Conservation (phyloP, 768 basidiomycete species). For the Boletus tylopilopsis region DNA sequence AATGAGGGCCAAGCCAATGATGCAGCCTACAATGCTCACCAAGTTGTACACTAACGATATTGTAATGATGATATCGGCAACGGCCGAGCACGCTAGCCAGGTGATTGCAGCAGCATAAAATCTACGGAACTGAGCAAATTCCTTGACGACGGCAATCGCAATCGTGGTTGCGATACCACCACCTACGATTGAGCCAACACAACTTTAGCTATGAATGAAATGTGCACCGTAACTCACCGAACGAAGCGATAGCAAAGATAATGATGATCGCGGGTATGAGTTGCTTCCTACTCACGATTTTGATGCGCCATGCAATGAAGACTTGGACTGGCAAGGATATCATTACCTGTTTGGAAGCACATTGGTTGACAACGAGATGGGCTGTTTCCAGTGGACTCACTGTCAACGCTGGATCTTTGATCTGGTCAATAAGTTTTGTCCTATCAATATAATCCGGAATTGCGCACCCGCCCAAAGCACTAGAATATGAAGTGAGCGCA, state of each 20-base stretch:
- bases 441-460: no score
- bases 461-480: no score
- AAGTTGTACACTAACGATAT: constrained; percentile 40
- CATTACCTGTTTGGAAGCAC: constrained; percentile 33
- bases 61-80: constrained; percentile 43
- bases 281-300: constrained; percentile 30
- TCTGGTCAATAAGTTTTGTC: neutral
- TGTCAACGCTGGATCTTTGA: constrained; percentile 42
- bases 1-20: neutral
- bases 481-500: neutral
- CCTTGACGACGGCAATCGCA: constrained; percentile 30
- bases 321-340: constrained; percentile 42
- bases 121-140: constrained; percentile 33
- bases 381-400: constrained; percentile 20
- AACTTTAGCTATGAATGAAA: no score
- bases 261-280: constrained; percentile 26
- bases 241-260: constrained; percentile 3
- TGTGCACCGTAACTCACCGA: constrained; percentile 1
- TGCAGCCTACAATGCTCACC: constrained; percentile 21
- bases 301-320: constrained; percentile 46
- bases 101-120: constrained; percentile 36
- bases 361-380: neutral
- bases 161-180: constrained; percentile 36
- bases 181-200: constrained; percentile 16
- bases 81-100: constrained; percentile 42